Conservation (phyloP, 1,139 yeast genomes). For the Yamadazyma buinensis region DNA sequence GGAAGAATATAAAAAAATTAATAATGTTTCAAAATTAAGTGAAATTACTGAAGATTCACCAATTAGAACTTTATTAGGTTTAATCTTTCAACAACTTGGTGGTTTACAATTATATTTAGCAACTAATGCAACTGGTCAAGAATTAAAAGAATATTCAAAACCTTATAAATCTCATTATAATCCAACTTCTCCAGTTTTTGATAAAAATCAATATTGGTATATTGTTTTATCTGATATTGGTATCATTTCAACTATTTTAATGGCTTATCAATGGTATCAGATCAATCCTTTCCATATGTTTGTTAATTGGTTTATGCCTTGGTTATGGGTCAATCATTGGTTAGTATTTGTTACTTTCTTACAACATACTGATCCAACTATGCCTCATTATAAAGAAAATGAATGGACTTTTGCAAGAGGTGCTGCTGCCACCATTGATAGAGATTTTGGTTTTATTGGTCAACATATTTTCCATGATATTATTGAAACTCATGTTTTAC, state of each 20-base stretch:
- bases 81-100: constrained; percentile 68
- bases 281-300: constrained; percentile 63
- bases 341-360: constrained; percentile 79
- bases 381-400: constrained; percentile 72
- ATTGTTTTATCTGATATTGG: constrained; percentile 74
- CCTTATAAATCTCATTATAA: constrained; percentile 56
- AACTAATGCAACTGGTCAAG: constrained; percentile 77
- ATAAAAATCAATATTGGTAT: constrained; percentile 64
- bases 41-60: constrained; percentile 77
- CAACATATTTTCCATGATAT: constrained; percentile 81
- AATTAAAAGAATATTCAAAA: constrained; percentile 49
- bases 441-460: constrained; percentile 81
- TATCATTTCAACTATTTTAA: constrained; percentile 48
- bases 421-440: constrained; percentile 84
- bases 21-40: constrained; percentile 40
- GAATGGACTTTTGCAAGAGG: constrained; percentile 89
- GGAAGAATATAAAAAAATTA: constrained; percentile 45
- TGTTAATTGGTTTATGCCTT: constrained; percentile 75
- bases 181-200: constrained; percentile 73
- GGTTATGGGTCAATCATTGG: constrained; percentile 85
- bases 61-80: constrained; percentile 49
- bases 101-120: constrained; percentile 69
- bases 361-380: constrained; percentile 77
- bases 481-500: constrained; percentile 86
- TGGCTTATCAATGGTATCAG: constrained; percentile 62